Conservation (phyloP, 78 protist species). For the Dictyostelium capitatum region DNA sequence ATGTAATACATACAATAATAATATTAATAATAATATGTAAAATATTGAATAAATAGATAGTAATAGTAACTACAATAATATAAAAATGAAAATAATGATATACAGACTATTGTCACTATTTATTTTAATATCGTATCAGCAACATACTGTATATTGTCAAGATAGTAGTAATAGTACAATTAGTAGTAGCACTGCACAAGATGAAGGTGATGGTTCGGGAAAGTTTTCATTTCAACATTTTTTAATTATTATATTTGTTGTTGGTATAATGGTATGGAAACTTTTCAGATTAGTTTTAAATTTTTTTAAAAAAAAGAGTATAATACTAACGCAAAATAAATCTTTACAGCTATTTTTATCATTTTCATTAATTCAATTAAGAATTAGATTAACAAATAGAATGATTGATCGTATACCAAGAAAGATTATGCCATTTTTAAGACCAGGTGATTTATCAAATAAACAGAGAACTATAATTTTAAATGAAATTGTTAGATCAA, state of each 20-base stretch:
- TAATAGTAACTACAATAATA: no score
- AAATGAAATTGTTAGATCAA: conserved; percentile 78
- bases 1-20: no score
- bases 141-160: no score
- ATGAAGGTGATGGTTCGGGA: not conserved
- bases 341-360: conserved; percentile 29
- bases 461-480: conserved; percentile 77
- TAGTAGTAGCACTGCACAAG: not conserved
- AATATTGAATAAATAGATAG: no score
- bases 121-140: no score
- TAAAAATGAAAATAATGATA: no score
- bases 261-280: conserved; percentile 2
- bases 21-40: no score
- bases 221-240: conserved; percentile 28
- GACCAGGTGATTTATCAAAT: conserved; percentile 86
- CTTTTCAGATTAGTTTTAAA: not conserved
- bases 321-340: not conserved
- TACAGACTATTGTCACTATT: no score
- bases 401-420: conserved; percentile 82
- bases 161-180: not conserved
- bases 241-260: conserved; percentile 33
- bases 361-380: conserved; percentile 41
- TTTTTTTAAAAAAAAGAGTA: not conserved
- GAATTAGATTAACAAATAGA: conserved; percentile 45
- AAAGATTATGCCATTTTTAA: conserved; percentile 83